Evolutionary conservation across 1,284 basidiomycete species (phyloP), one percentile per base, ranked within the genome.

Genomic region (Trichosporon ovoides): DNA sequence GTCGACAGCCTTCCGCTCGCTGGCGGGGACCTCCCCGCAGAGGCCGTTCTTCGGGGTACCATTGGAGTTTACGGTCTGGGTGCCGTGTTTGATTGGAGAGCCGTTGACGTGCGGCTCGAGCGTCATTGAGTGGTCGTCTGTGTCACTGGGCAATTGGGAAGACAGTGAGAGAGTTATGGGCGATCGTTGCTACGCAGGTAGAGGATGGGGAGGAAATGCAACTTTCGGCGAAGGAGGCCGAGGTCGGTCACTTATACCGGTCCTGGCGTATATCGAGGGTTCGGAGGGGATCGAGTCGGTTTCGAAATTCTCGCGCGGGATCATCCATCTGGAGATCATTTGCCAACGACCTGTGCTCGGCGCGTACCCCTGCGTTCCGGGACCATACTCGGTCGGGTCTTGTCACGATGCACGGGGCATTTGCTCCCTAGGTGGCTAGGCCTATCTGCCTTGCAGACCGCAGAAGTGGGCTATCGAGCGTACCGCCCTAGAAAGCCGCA

Each of bases 1-100:
- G 68, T 84, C 83, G 53, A 83, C 71, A 1, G 84, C 63, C 12
- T 58, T 56, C 1, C 43, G 22, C 24, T 48, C 43, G 43, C 24
- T 11, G 43, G 43, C 43, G 13, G 22, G 22, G 22, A n/a, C 18
- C 16, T 24, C 5, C 22, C 43, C 43, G 22, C 14, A 68, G 67
- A n/a, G 4, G 13, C 18, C 38, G 18, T 40, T 19, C 20, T 19
- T 52, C 19, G 11, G 20, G 9, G 50, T 20, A 13, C 19, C 20
- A 24, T 19, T 37, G 19, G 6, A 13, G 34, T 37, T 28, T 14
- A 10, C 20, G 34, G 34, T 20, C 9, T 14, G 12, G 20, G 7
- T 37, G 43, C 22, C 43, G 43, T 48, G 14, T 19, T 19, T 22
- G 38, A 13, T 43, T 14, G 38, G 28, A 31, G 28, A 31, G 28